Base-by-base conservation (phyloP, 257 asterid species). In the Solanum paucissectum region DNA sequence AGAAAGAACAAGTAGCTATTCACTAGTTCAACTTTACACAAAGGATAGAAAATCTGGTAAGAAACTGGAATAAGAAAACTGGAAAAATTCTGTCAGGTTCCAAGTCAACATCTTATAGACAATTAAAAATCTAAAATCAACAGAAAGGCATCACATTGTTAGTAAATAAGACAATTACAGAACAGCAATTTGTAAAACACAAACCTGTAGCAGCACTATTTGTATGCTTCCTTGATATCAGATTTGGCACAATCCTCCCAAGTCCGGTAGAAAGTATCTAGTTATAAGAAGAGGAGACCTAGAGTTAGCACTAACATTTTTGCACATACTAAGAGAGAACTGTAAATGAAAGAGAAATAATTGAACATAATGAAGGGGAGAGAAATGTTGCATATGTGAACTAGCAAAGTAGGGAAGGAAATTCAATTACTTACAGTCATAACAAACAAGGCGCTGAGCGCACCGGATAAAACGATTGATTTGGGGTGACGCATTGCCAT, bases 401-500 rank as follows among this genome's bases (percentile, higher is more conserved):
- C 69, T 81, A 18, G n/a, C 42, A 46, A 46, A 46, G 20, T 46
- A 5, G 1, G 2, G 27, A 1, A 81, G 42, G 46, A 9, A 32
- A 88, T 81, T 86, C 85, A 60, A 77, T 86, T 62, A 90, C 98
- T 95, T 92, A 95, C 99, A 21, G 99, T 97, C 99, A 97, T 97
- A 87, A 97, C 93, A 91, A 95, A 93, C 94, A 96, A 91, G 86
- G 99, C 98, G 90, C 98, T 96, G 86, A 96, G 98, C n/a, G 99
- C 99, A 87, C 99, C 98, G 34, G 98, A 95, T 87, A 96, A 92
- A 89, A 96, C 98, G 46, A 96, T 96, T 64, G 99, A 92, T 92
- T 96, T 96, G 87, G 99, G 99, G 88, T 96, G 99, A 69, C 99
- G 99, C 99, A 97, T 95, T 10, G 99, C 99, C 99, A 97, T 95